phyloP scores from a whole-genome alignment of 2,329 filamentous ascomycete genomes.

The Peltaster fructicola region DNA sequence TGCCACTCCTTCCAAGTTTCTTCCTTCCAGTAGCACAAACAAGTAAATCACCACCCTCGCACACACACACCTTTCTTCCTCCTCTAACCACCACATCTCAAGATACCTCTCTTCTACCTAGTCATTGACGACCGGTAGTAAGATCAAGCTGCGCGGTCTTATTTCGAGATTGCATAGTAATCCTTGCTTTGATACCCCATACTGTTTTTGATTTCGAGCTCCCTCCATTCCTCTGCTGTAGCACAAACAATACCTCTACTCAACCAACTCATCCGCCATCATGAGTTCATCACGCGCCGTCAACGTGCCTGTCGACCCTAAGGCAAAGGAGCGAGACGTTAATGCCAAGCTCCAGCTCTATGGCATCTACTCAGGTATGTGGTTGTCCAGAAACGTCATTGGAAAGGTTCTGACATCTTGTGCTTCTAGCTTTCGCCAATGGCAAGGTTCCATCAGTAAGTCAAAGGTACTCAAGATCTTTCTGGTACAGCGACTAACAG shows the following conservation, averaged over 20 bases:
- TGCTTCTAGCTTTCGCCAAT: slow-evolving; percentile 52
- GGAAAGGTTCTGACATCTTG: slow-evolving; percentile 7
- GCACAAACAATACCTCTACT: slow-evolving; percentile 1
- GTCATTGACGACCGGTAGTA: slow-evolving; percentile 1
- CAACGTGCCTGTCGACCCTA: slow-evolving; percentile 55
- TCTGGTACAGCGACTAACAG: slow-evolving; percentile 5
- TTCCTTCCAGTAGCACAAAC: too few species aligned
- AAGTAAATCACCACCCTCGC: too few species aligned
- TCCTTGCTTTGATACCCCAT: too few species aligned
- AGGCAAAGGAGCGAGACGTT: slow-evolving; percentile 68
- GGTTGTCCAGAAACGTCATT: too few species aligned
- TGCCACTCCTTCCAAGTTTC: too few species aligned
- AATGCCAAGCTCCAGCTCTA: slow-evolving; percentile 91
- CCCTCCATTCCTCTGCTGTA: neutral
- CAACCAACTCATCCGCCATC: slow-evolving; percentile 5
- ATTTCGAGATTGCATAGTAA: too few species aligned
- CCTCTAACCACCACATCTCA: too few species aligned
- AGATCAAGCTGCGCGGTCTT: too few species aligned
- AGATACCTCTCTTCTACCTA: slow-evolving; percentile 1
- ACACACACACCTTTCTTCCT: too few species aligned
- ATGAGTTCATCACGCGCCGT: slow-evolving; percentile 28
- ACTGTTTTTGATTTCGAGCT: slow-evolving; percentile 2
- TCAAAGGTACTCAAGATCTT: slow-evolving; percentile 6
- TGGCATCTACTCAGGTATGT: slow-evolving; percentile 56
- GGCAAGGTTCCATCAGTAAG: slow-evolving; percentile 82